Evolutionary conservation across 2,329 filamentous ascomycete species (phyloP).

Genomic region (Polytolypa hystricis): DNA sequence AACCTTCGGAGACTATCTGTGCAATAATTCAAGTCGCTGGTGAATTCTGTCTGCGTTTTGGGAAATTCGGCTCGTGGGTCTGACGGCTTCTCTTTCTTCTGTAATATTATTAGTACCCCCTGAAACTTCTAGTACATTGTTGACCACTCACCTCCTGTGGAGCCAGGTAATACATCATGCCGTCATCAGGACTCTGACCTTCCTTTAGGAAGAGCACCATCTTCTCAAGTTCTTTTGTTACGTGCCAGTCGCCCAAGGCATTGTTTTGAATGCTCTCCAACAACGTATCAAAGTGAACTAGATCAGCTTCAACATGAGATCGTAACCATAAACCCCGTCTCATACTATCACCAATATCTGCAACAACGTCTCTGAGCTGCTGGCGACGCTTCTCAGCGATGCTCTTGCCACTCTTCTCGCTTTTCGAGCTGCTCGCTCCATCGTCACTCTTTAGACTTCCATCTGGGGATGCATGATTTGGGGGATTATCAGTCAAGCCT

Average conservation of each 20-base stretch:
- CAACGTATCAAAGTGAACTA: constrained; percentile 21
- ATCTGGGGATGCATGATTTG: too few relatives aligned
- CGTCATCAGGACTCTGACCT: constrained; percentile 17
- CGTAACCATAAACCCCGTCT: constrained; percentile 23
- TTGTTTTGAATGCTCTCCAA: constrained; percentile 17
- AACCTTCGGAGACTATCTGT: constrained; percentile 17
- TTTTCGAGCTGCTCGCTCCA: too few relatives aligned
- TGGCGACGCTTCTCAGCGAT: too few relatives aligned
- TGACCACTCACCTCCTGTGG: constrained; percentile 6
- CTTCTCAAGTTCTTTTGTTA: constrained; percentile 15
- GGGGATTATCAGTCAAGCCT: too few relatives aligned
- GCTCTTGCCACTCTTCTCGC: too few relatives aligned
- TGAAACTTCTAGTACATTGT: too few relatives aligned
- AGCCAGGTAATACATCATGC: constrained; percentile 19
- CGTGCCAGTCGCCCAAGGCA: constrained; percentile 20
- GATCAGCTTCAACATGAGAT: constrained; percentile 13
- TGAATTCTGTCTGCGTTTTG: constrained; percentile 8
- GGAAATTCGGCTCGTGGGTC: constrained; percentile 9
- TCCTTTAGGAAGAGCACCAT: constrained; percentile 15
- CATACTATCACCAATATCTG: constrained; percentile 16
- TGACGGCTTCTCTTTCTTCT: constrained; percentile 2
- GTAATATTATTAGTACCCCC: too few relatives aligned
- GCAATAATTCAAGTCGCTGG: constrained; percentile 14
- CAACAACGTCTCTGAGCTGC: constrained; percentile 16
- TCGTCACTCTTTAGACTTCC: too few relatives aligned